Base-by-base conservation (phyloP, 148 eudicot species). In the Diospyros lotus region DNA sequence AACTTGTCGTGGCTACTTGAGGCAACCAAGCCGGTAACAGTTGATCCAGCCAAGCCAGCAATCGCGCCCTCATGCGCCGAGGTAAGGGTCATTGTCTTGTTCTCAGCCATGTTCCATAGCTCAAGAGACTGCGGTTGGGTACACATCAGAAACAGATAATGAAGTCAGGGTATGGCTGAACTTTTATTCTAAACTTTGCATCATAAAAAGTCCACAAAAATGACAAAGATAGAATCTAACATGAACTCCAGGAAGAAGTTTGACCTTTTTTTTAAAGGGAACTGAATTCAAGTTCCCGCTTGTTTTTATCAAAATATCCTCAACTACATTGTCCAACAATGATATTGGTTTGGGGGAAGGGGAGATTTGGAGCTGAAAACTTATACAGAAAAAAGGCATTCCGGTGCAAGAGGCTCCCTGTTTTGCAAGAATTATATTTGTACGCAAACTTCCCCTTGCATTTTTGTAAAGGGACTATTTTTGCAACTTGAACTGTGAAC, bases 71-170 rank as follows among this genome's bases (percentile, higher is more conserved):
- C 92, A 51, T 91, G 97, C 2, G 94, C 97, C 2, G 91, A 50
- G 28, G 28, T 28, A 48, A 93, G 62, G 3, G 90, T 87, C 97
- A 89, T 93, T 1, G 91, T 93, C 86, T 83, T 89, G 82, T 89
- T 85, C 82, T 91, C 98, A 4, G 78, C 75, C 98, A 89, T 91
- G 86, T 91, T 87, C 98, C 98, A 93, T 2, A 91, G 94, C 94
- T 93, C 98, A 84, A 93, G 73, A 52, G 91, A 89, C 98, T 93
- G 76, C 66, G 59, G 4, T 3, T 12, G 44, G 51, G 5, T 13
- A 46, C 41, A 56, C 75, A 73, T 59, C 66, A 60, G 56, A 12
- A 73, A n/a, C 28, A 53, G 38, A 68, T 66, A 42, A 9, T 52
- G 7, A 54, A 15, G 43, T 10, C 6, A 18, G 17, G 54, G 5